Evolutionary conservation across 2,329 filamentous ascomycete genomes (phyloP), one percentile per base, ranked within the genome.

Genomic region (Mollisiaceae sp.): DNA sequence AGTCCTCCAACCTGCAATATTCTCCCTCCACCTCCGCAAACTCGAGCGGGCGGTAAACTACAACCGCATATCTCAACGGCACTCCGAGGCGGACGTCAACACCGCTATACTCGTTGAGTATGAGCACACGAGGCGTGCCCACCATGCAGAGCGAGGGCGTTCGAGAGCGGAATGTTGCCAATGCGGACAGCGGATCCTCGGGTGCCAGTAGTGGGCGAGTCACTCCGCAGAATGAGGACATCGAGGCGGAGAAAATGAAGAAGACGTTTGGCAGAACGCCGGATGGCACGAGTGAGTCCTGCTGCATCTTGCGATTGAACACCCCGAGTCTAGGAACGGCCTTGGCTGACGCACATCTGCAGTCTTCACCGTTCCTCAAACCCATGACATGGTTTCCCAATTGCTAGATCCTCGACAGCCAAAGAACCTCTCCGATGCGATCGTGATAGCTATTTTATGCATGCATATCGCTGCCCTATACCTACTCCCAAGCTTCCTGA

Each of bases 331-430:
- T 15, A 60, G 27, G 14, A 24, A 14, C 6, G 58, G 52, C 36
- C 22, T 12, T 41, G 27, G 43, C 62, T 65, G 38, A 63, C 63
- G 62, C 20, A 65, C 35, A 3, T 22, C 8, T 52, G 57, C 75
- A 98, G 95, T 97, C 74, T 99, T 99, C 77, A 91, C 93, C 65
- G 95, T 99, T 62, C 95, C 95, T 57, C 90, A 93, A 68, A 99
- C 95, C 64, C 93, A 97, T 83, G 95, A 99, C 81, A 98, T 99
- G 95, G 94, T 99, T 73, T 97, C 94, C 60, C 95, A 98, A 81
- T 86, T 99, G 63, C 88, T 99, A 73, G 95, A 96, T 74, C 95
- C 95, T 60, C 91, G 91, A 71, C 91, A 98, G 77, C 93, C 95
- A 61, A 99, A 99, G 83, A 98, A 98, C 77, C 78, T 96, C 45